Conservation (phyloP, 2,329 filamentous ascomycete species). For the Rhinocladiella mackenziei region DNA sequence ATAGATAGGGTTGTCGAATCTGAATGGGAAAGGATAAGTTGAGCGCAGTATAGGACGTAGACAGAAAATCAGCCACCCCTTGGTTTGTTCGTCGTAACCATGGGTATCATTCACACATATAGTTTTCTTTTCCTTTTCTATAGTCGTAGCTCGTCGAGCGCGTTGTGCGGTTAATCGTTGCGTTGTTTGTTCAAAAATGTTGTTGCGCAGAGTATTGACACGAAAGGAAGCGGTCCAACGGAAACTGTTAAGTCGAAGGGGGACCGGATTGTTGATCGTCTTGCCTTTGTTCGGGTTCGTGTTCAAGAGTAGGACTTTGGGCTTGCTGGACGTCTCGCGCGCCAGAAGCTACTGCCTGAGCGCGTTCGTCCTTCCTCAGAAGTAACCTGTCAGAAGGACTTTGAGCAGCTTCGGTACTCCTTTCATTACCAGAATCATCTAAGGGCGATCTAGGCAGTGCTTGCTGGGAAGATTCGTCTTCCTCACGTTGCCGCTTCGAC, state of each 20-base stretch:
- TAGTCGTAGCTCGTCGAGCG: slow-evolving; percentile 20
- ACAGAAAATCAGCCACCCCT: slow-evolving; percentile 14
- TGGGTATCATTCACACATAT: slow-evolving; percentile 21
- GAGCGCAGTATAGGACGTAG: slow-evolving; percentile 1
- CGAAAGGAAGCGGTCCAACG: background rate
- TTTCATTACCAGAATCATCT: slow-evolving; percentile 21
- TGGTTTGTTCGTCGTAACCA: slow-evolving; percentile 17
- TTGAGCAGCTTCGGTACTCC: slow-evolving; percentile 18
- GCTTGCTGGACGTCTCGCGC: slow-evolving; percentile 14
- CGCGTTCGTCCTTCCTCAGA: slow-evolving; percentile 17
- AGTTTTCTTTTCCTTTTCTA: slow-evolving; percentile 16
- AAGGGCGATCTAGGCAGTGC: slow-evolving; percentile 12
- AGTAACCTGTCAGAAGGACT: slow-evolving; percentile 24
- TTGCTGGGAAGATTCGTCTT: slow-evolving; percentile 8
- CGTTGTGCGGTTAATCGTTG: background rate
- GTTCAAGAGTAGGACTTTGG: slow-evolving; percentile 11
- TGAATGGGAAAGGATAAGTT: background rate
- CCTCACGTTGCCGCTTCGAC: slow-evolving; percentile 13
- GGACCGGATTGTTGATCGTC: slow-evolving; percentile 9
- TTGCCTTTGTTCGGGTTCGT: slow-evolving; percentile 5
- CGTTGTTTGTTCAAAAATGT: background rate
- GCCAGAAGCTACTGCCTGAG: slow-evolving; percentile 14
- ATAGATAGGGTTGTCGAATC: too few relatives aligned
- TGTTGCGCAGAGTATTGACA: background rate
- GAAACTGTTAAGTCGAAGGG: slow-evolving; percentile 7